These are phyloP conservation scores for Globisporangium nunn DNA, from an alignment of 352 stramenopile species.

Conservation along the genomic window DNA sequence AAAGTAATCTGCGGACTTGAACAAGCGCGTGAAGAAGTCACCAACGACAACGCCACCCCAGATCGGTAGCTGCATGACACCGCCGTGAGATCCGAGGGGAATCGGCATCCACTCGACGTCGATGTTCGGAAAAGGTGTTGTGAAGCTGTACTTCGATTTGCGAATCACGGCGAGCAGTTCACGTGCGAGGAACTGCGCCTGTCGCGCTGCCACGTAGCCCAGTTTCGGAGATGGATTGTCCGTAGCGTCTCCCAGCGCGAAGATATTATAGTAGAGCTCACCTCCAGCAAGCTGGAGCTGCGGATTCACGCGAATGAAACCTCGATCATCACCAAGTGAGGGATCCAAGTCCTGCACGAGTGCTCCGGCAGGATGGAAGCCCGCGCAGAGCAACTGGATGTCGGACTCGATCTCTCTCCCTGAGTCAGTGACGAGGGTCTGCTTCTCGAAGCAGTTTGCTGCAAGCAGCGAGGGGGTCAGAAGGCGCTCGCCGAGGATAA, in stretches of 20 bases:
- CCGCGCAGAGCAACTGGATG: constrained; percentile 38
- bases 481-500: constrained; percentile 47
- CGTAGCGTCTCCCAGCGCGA: constrained; percentile 47
- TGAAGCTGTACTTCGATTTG: constrained; percentile 1
- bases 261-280: constrained; percentile 33
- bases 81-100: constrained; percentile 42
- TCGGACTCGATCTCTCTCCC: constrained; percentile 35
- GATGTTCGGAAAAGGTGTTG: constrained; percentile 15
- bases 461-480: constrained; percentile 16
- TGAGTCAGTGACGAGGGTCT: constrained; percentile 30
- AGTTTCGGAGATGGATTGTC: constrained; percentile 42
- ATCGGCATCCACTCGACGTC: constrained; percentile 27
- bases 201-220: constrained; percentile 23
- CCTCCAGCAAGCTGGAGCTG: constrained; percentile 34
- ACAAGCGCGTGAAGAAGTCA: constrained; percentile 36
- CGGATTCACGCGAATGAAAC: constrained; percentile 36
- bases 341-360: constrained; percentile 29
- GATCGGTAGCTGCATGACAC: constrained; percentile 44
- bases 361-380: constrained; percentile 14
- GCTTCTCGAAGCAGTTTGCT: constrained; percentile 22
- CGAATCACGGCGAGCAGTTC: background rate
- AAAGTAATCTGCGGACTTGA: constrained; percentile 50
- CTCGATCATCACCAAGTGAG: constrained; percentile 24
- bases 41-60: constrained; percentile 41
- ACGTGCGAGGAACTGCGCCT: constrained; percentile 19